Evolutionary conservation across 805 yeast genomes (phyloP).

Genomic region (Hanseniaspora occidentalis): DNA sequence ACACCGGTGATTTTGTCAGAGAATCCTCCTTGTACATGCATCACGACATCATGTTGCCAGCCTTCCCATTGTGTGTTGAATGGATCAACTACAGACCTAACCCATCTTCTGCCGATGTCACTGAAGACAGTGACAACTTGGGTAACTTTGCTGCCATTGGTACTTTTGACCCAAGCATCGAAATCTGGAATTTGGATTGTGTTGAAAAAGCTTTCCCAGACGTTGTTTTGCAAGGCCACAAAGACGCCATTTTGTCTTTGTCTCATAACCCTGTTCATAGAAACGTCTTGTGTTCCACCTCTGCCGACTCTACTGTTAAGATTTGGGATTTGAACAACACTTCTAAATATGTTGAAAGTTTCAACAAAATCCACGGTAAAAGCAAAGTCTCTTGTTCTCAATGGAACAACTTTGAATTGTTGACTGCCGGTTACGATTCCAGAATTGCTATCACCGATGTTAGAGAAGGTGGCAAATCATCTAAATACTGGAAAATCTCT

Average conservation of each 20-base stretch:
- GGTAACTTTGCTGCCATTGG: constrained; percentile 96
- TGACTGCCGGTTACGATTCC: constrained; percentile 93
- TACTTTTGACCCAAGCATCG: constrained; percentile 94
- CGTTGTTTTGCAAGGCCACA: constrained; percentile 84
- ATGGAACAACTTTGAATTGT: constrained; percentile 71
- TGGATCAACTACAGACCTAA: constrained; percentile 77
- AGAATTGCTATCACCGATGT: constrained; percentile 74
- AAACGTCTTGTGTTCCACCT: constrained; percentile 81
- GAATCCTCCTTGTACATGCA: constrained; percentile 78
- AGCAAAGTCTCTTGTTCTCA: constrained; percentile 76
- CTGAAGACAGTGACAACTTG: constrained; percentile 32
- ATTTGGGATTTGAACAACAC: constrained; percentile 82
- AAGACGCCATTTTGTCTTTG: constrained; percentile 85
- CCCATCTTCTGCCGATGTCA: constrained; percentile 9
- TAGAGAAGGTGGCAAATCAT: constrained; percentile 48
- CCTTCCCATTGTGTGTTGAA: constrained; percentile 93
- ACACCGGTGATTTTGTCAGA: constrained; percentile 55
- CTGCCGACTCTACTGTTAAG: constrained; percentile 91
- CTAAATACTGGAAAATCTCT: constrained; percentile 50
- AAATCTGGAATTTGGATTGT: constrained; percentile 89
- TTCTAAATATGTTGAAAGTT: constrained; percentile 3
- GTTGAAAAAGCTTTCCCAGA: constrained; percentile 93
- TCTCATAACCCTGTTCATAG: constrained; percentile 73
- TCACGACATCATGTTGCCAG: constrained; percentile 93
- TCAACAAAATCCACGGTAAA: constrained; percentile 49